A percentile compares a stretch with the other conserved stretches of the same genome.
phyloP scores from a whole-genome alignment of 2,329 filamentous ascomycete genomes.

The Blumeria graminis region DNA sequence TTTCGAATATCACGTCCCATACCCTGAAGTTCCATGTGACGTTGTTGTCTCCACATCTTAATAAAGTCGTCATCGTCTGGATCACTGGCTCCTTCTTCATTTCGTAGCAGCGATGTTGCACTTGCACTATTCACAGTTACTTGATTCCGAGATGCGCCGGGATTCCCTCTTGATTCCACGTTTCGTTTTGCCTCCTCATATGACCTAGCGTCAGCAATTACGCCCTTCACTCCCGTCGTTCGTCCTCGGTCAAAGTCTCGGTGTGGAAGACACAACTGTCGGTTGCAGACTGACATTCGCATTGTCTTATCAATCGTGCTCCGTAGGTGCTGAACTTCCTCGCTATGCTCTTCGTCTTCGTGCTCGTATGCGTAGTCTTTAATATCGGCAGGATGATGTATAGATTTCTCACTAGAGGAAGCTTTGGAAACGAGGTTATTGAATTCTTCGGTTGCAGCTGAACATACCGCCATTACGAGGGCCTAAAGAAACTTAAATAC shows the following conservation, averaged over 20 bases:
- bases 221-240: conserved; percentile 64
- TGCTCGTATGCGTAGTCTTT: conserved; percentile 25
- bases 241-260: conserved; percentile 39
- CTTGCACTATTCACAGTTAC: conserved; percentile 7
- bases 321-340: conserved; percentile 17
- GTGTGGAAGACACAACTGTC: conserved; percentile 32
- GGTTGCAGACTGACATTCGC: conserved; percentile 22
- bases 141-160: conserved; percentile 20
- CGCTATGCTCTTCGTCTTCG: conserved; percentile 30
- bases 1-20: conserved; percentile 32
- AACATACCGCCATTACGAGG: conserved; percentile 17
- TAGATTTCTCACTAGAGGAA: conserved; percentile 11
- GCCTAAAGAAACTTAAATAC: not conserved
- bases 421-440: conserved; percentile 36
- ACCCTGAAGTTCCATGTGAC: conserved; percentile 52
- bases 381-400: conserved; percentile 30
- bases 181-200: conserved; percentile 41
- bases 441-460: conserved; percentile 42
- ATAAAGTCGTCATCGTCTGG: conserved; percentile 59
- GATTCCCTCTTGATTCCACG: conserved; percentile 19
- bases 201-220: conserved; percentile 61
- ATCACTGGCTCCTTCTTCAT: conserved; percentile 15
- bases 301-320: conserved; percentile 36
- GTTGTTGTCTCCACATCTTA: conserved; percentile 58
- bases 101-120: conserved; percentile 8